Evolutionary conservation across 306 rosid genomes (phyloP).

Genomic region (Spatholobus suberectus): DNA sequence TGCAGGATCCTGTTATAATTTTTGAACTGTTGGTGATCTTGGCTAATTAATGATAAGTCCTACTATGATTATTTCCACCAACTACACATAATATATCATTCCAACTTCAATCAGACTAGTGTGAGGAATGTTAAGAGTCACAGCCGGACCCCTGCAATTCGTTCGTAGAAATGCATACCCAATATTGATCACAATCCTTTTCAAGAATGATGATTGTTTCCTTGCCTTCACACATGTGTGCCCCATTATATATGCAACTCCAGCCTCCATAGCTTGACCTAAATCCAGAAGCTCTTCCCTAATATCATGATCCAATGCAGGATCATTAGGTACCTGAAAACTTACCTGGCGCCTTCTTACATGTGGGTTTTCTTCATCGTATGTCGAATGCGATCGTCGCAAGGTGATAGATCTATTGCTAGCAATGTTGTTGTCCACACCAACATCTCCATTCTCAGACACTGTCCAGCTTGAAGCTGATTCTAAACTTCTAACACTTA

Average conservation of each 20-base stretch:
- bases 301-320: constrained; percentile 58
- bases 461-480: constrained; percentile 55
- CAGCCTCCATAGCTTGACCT: constrained; percentile 78
- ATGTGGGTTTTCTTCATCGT: constrained; percentile 69
- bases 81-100: constrained; percentile 88
- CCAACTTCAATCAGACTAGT: constrained; percentile 89
- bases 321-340: constrained; percentile 63
- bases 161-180: constrained; percentile 82
- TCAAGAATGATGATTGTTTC: constrained; percentile 71
- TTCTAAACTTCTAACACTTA: constrained; percentile 63
- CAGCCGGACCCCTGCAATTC: constrained; percentile 80
- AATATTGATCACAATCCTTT: constrained; percentile 66
- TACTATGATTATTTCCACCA: not conserved
- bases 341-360: constrained; percentile 65
- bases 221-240: constrained; percentile 85
- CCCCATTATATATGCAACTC: constrained; percentile 83
- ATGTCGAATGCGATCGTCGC: constrained; percentile 57
- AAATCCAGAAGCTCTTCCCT: constrained; percentile 75
- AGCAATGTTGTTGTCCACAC: constrained; percentile 47
- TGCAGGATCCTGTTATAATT: too few species aligned
- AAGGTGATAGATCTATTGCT: constrained; percentile 65
- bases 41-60: not conserved
- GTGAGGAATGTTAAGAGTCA: constrained; percentile 89
- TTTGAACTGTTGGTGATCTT: not conserved
- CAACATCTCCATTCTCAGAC: constrained; percentile 55